Percentiles rank a stretch among this genome's conserved stretches.
phyloP scores from a whole-genome alignment of 2,329 filamentous ascomycete genomes.

The Pseudogymnoascus sp. region DNA sequence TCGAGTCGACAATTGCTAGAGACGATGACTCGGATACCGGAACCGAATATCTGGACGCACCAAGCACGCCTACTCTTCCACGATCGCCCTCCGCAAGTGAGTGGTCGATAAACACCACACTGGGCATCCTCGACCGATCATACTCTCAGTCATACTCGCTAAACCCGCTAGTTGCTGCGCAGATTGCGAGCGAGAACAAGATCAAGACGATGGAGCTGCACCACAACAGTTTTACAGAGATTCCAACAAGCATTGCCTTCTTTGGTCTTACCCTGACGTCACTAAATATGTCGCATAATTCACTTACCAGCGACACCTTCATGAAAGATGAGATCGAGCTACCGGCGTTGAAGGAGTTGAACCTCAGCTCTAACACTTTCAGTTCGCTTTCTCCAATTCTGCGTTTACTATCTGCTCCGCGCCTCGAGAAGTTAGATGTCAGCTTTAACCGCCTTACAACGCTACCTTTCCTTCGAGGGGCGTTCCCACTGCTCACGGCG shows the following conservation, averaged over 20 bases:
- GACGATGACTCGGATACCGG: constrained; percentile 36
- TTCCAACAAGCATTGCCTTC: constrained; percentile 63
- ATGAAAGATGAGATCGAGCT: constrained; percentile 60
- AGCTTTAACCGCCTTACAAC: constrained; percentile 72
- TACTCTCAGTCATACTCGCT: constrained; percentile 55
- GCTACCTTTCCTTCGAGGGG: constrained; percentile 56
- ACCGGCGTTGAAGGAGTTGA: constrained; percentile 68
- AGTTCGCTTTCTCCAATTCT: constrained; percentile 60
- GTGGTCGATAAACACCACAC: constrained; percentile 39
- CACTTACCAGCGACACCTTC: constrained; percentile 56
- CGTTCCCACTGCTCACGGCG: constrained; percentile 62
- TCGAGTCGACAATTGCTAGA: background rate
- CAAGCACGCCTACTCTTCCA: constrained; percentile 47
- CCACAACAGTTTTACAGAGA: constrained; percentile 62
- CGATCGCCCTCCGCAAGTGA: constrained; percentile 2
- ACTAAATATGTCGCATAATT: constrained; percentile 69
- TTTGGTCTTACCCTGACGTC: constrained; percentile 63
- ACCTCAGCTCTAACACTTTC: constrained; percentile 66
- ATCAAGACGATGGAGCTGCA: constrained; percentile 59
- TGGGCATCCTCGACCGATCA: constrained; percentile 60
- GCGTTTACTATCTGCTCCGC: constrained; percentile 61
- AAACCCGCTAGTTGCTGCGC: constrained; percentile 49
- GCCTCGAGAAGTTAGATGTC: constrained; percentile 68
- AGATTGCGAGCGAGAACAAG: constrained; percentile 43
- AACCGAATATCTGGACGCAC: constrained; percentile 50